Evolutionary conservation across 1,284 basidiomycete species (phyloP), one percentile per base, ranked within the genome.

Genomic region (Malassezia sympodialis): DNA sequence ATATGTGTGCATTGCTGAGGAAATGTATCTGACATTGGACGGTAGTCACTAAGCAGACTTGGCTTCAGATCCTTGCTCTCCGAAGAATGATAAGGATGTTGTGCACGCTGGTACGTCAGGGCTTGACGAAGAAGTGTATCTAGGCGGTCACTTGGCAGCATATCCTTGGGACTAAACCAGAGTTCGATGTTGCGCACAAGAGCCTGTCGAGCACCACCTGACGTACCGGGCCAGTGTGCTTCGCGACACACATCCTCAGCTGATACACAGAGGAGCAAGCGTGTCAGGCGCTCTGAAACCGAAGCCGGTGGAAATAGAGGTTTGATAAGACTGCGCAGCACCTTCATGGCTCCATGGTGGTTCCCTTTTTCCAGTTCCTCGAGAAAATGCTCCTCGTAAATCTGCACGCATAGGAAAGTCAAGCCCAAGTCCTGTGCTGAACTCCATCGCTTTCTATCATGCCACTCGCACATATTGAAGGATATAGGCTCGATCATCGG

Each of bases 311-410:
- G 62, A 26, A 62, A 65, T 31, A 70, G 56, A 42, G 87, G 85
- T 1, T 90, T 87, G 27, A 98, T 79, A 72, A 91, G 89, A 61
- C 85, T 84, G 49, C 93, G 82, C 45, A 98, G 78, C 4, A 94
- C 86, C 35, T 84, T 81, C 35, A 98, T 77, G 10, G 94, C 93
- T 63, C 82, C 81, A 50, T 87, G 87, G 11, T 84, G 86, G 76
- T 85, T 84, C 59, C 82, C 81, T 2, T 82, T 80, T 69, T 96
- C 93, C 46, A 98, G 79, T n/a, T 88, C 79, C 72, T 98, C 93
- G 40, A 98, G 80, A 75, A 96, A 98, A 77, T 94, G 91, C 80
- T 98, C 93, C 76, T 87, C 85, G 56, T 85, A 84, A 55, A 98
- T 86, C 61, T 91, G 78, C 76, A 93, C 94, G 60, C 81, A 84